phyloP scores from a whole-genome alignment of 352 stramenopile genomes.

The Globisporangium parvum region DNA sequence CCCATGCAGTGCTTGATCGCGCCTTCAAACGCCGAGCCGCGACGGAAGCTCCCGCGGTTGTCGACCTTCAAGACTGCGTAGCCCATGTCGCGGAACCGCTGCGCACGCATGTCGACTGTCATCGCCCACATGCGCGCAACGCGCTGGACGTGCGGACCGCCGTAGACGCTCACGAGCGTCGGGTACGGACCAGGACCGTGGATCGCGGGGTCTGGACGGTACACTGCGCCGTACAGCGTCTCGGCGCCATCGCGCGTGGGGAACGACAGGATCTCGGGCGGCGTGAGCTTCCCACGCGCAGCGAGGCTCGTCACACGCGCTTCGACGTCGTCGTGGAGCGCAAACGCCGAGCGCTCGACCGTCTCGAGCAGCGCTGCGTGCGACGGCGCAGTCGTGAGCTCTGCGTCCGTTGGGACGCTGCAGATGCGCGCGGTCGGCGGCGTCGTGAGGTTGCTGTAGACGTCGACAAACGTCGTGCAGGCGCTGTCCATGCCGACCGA shows the following conservation, averaged over 20 bases:
- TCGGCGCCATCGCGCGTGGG: slow-evolving; percentile 81
- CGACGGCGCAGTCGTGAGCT: slow-evolving; percentile 19
- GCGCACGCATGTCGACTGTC: slow-evolving; percentile 92
- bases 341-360: slow-evolving; percentile 37
- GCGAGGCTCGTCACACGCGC: slow-evolving; percentile 44
- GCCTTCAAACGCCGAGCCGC: slow-evolving; percentile 90
- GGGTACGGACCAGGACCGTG: slow-evolving; percentile 92
- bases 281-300: slow-evolving; percentile 40
- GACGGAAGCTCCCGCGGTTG: slow-evolving; percentile 92
- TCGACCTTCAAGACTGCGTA: slow-evolving; percentile 96
- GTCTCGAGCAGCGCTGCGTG: slow-evolving; percentile 28
- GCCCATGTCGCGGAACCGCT: slow-evolving; percentile 90
- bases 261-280: slow-evolving; percentile 67
- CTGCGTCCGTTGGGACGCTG: slow-evolving; percentile 36
- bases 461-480: slow-evolving; percentile 75
- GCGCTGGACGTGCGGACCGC: slow-evolving; percentile 95
- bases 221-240: slow-evolving; percentile 91
- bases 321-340: slow-evolving; percentile 58
- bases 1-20: slow-evolving; percentile 92
- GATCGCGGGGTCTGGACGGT: slow-evolving; percentile 79
- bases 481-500: slow-evolving; percentile 87
- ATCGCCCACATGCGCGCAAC: slow-evolving; percentile 89
- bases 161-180: slow-evolving; percentile 95
- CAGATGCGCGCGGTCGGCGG: slow-evolving; percentile 54
- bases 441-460: slow-evolving; percentile 74